A percentile compares a stretch with the other conserved stretches of the same genome.
Evolutionary conservation across 1,139 yeast genomes (phyloP).

Genomic region (Blastobotrys niveus): DNA sequence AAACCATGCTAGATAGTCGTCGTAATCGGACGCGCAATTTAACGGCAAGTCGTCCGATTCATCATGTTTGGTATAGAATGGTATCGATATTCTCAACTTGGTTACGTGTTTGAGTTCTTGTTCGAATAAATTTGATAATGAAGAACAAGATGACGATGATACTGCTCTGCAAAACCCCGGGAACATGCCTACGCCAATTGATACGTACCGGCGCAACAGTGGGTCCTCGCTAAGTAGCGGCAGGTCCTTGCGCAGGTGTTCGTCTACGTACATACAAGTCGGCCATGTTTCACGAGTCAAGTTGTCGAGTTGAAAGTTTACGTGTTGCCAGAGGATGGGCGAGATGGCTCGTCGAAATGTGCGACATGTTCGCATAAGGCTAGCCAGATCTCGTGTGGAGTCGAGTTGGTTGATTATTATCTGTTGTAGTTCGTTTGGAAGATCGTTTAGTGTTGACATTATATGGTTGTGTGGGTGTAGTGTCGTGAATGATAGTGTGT

Average conservation of each 20-base stretch:
- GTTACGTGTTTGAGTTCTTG: conserved; percentile 8
- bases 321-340: conserved; percentile 10
- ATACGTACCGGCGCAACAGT: not conserved
- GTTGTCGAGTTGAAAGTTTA: conserved; percentile 11
- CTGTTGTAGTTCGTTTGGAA: conserved; percentile 10
- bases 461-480: too few species aligned
- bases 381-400: conserved; percentile 10
- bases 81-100: conserved; percentile 9
- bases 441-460: conserved; percentile 8
- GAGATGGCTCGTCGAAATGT: conserved; percentile 4
- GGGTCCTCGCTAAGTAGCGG: conserved; percentile 13
- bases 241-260: conserved; percentile 8
- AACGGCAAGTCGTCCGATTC: conserved; percentile 5
- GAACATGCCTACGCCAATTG: conserved; percentile 5
- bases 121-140: conserved; percentile 1
- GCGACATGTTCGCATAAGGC: conserved; percentile 4
- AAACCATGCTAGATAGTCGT: conserved; percentile 14
- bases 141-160: too few species aligned
- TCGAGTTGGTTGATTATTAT: conserved; percentile 4
- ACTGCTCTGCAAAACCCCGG: conserved; percentile 12
- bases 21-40: conserved; percentile 7
- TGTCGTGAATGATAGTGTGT: too few species aligned
- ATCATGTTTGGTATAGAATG: conserved; percentile 12
- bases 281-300: conserved; percentile 13
- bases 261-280: conserved; percentile 13